A percentile compares a stretch with the other conserved stretches of the same genome.
phyloP scores from a whole-genome alignment of 2,329 filamentous ascomycete genomes.

The Ophiostoma montium region DNA sequence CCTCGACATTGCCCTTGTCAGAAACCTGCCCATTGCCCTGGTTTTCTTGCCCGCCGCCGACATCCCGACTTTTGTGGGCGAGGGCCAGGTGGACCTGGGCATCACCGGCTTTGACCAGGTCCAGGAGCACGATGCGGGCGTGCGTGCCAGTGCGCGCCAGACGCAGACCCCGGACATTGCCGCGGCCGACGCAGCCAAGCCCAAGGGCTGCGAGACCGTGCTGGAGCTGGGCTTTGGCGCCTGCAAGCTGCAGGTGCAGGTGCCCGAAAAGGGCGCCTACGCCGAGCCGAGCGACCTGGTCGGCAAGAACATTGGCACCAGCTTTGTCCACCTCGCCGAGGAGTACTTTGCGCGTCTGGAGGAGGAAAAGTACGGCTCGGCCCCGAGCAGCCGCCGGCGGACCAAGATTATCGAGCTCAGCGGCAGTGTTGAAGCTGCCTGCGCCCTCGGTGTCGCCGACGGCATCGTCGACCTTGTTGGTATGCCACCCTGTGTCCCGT shows the following conservation, averaged over 20 bases:
- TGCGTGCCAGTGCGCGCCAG: conserved; percentile 33
- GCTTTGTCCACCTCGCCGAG: conserved; percentile 74
- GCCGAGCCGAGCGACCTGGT: conserved; percentile 60
- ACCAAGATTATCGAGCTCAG: conserved; percentile 91
- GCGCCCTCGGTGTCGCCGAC: conserved; percentile 86
- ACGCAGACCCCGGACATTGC: conserved; percentile 24
- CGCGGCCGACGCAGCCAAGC: conserved; percentile 24
- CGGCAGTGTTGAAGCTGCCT: conserved; percentile 93
- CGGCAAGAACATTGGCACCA: conserved; percentile 88
- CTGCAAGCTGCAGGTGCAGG: conserved; percentile 94
- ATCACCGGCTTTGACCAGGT: conserved; percentile 93
- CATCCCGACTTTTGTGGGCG: conserved; percentile 93
- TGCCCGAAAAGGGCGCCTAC: conserved; percentile 71
- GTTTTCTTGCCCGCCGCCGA: conserved; percentile 95
- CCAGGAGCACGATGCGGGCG: conserved; percentile 66
- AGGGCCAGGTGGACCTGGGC: conserved; percentile 78
- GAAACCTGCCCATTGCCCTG: conserved; percentile 89
- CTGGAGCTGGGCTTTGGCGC: conserved; percentile 81
- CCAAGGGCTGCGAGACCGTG: conserved; percentile 62
- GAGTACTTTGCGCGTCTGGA: conserved; percentile 78
- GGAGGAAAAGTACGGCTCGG: conserved; percentile 28
- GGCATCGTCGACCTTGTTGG: conserved; percentile 96
- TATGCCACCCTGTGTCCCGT: conserved; percentile 30
- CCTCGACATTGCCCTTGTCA: conserved; percentile 93
- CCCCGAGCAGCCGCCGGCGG: conserved; percentile 40